Evolutionary conservation across 2,329 filamentous ascomycete species (phyloP), one percentile per base, ranked within the genome.

Genomic region (Magnaporthiopsis incrustans): DNA sequence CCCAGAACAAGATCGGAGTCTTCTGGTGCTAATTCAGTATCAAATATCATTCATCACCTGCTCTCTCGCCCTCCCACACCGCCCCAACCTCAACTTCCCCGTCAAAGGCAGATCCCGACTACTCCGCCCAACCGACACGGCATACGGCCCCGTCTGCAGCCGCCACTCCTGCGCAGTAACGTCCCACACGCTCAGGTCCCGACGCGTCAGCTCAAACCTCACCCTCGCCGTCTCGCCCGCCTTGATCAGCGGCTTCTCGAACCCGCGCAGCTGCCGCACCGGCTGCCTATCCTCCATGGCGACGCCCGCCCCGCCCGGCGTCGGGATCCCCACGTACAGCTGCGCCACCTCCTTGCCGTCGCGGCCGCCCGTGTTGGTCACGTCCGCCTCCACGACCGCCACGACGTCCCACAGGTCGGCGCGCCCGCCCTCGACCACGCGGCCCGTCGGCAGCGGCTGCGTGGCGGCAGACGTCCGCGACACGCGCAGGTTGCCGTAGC

Each of bases 151-250:
- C 18, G 69, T 71, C 64, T 75, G 77, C 62, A 85, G 67, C 32
- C 76, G 76, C 86, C 86, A 89, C 67, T 82, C 80, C 74, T 88
- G 84, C 33, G 76, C 76, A 1, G 72, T 74, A 4, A 81, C 78
- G 69, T 88, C 83, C 86, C 86, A 89, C 44, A 83, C 77, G 71
- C 85, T 88, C 59, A 89, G 69, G 70, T 89, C 86, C 64, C 85
- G 79, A 32, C 86, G 77, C 7, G 78, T 86, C 50, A 89, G 69
- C 27, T 76, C 70, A 65, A 89, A 81, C 0, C 69, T 74, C 0
- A 85, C 73, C 0, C 73, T 76, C 12, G 74, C 72, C 27, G 73
- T 76, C 65, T 78, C 73, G 0, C 79, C 79, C 0, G 78, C 73
- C 18, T 75, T 71, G 50, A 88, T 67, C 8, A 73, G 75, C 0